Evolutionary conservation across 768 basidiomycete genomes (phyloP).

Genomic region (Auriscalpium orientale): DNA sequence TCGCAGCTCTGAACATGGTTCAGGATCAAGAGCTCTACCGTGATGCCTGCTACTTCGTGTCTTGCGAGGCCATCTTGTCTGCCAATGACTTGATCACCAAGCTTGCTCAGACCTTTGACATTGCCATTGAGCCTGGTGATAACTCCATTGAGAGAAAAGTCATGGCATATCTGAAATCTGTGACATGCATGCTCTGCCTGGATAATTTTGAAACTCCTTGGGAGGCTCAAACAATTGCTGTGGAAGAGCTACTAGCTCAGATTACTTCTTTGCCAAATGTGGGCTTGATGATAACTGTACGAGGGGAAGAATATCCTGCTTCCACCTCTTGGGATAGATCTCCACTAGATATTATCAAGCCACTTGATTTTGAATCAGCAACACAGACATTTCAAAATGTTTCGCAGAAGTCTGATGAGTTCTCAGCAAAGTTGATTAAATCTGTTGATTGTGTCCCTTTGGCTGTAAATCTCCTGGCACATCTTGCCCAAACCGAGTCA

Average conservation of each 20-base stretch:
- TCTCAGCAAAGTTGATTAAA: not conserved
- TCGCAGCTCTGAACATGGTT: not conserved
- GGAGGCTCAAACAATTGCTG: not conserved
- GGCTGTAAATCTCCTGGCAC: conserved; percentile 1
- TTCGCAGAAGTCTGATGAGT: not conserved
- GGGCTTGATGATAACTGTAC: not conserved
- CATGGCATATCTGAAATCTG: not conserved
- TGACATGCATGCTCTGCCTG: not conserved
- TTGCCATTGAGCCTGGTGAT: not conserved
- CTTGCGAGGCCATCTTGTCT: conserved; percentile 1
- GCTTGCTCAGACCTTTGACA: not conserved
- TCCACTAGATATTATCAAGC: not conserved
- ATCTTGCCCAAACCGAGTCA: not conserved
- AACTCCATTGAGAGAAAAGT: not conserved
- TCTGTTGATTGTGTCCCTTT: conserved; percentile 1
- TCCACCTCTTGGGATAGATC: not conserved
- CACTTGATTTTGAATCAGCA: not conserved
- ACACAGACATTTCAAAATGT: not conserved
- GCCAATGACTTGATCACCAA: not conserved
- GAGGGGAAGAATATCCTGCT: not conserved
- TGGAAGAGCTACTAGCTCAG: not conserved
- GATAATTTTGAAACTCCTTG: conserved; percentile 5
- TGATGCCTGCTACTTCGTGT: not conserved
- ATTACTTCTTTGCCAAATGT: not conserved
- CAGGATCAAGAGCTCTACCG: not conserved